These are phyloP conservation scores for Emericellopsis terricola DNA, from an alignment of 495 filamentous ascomycete species.

Conservation along the genomic window DNA sequence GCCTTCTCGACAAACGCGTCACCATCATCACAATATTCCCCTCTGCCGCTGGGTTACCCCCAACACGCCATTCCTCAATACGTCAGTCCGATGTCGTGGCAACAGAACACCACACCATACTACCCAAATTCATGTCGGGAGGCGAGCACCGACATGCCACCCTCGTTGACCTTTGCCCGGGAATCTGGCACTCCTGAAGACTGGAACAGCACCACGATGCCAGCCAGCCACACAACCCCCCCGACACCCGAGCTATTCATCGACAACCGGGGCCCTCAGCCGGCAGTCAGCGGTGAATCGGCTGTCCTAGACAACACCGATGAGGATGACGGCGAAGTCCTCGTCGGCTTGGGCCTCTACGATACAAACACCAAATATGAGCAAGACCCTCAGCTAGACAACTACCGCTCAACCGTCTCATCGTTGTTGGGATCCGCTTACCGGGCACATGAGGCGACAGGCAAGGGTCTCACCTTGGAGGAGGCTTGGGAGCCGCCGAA, in stretches of 20 bases:
- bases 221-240: constrained; percentile 27
- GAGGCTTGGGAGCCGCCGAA: constrained; percentile 63
- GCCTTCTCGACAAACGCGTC: constrained; percentile 28
- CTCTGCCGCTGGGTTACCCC: constrained; percentile 18
- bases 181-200: constrained; percentile 6
- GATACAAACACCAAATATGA: constrained; percentile 38
- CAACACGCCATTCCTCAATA: constrained; percentile 5
- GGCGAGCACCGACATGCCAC: too few species aligned
- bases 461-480: constrained; percentile 67
- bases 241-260: constrained; percentile 43
- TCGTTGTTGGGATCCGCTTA: constrained; percentile 23
- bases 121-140: neutral
- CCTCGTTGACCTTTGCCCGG: neutral
- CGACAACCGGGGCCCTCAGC: constrained; percentile 25
- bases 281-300: constrained; percentile 19
- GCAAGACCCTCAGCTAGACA: constrained; percentile 17
- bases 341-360: constrained; percentile 74
- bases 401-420: constrained; percentile 30
- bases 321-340: constrained; percentile 42
- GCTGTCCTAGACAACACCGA: constrained; percentile 20
- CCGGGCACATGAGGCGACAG: constrained; percentile 20
- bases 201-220: constrained; percentile 22
- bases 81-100: constrained; percentile 3
- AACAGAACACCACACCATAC: constrained; percentile 3
- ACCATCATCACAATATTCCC: constrained; percentile 21